Percentiles rank a stretch among this genome's conserved stretches.
These are phyloP conservation scores for Pyrrhoderma lamaoense DNA, from an alignment of 1,284 basidiomycete genomes.

Conservation along the genomic window DNA sequence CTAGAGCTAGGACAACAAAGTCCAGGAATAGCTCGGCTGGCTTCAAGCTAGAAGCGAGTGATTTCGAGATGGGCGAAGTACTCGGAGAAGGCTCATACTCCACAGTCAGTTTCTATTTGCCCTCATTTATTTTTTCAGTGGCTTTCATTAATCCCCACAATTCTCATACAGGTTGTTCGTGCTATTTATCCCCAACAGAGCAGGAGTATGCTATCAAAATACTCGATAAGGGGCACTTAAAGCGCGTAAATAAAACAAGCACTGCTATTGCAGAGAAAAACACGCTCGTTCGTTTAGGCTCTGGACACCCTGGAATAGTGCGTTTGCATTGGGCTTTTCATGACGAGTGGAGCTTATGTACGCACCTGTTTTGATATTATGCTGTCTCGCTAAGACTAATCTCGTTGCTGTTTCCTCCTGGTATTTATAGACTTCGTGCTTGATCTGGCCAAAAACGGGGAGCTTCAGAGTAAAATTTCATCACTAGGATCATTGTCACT, in stretches of 20 bases:
- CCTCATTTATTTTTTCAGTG: no score
- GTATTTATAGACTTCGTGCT: conserved; percentile 75
- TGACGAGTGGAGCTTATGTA: conserved; percentile 78
- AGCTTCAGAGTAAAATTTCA: conserved; percentile 76
- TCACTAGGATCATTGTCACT: conserved; percentile 77
- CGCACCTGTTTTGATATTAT: conserved; percentile 30
- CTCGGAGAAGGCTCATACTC: conserved; percentile 78
- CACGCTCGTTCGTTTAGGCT: conserved; percentile 45
- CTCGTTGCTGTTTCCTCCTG: background rate
- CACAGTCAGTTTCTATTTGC: conserved; percentile 42
- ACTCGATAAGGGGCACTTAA: conserved; percentile 68
- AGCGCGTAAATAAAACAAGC: conserved; percentile 56
- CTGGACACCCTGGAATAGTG: conserved; percentile 78
- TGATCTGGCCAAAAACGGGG: conserved; percentile 85
- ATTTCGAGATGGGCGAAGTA: conserved; percentile 64
- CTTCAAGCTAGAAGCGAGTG: conserved; percentile 41
- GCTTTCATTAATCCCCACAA: no score
- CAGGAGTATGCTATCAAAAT: conserved; percentile 72
- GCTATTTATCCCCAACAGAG: conserved; percentile 49
- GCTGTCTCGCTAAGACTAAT: conserved; percentile 10
- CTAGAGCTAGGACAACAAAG: conserved; percentile 19
- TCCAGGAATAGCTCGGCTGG: conserved; percentile 43
- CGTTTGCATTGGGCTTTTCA: conserved; percentile 79
- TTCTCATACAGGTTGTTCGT: conserved; percentile 46
- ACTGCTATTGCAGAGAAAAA: conserved; percentile 63